Conservation (phyloP, 176 grass and related monocot species). For the Triticum monococcum region DNA sequence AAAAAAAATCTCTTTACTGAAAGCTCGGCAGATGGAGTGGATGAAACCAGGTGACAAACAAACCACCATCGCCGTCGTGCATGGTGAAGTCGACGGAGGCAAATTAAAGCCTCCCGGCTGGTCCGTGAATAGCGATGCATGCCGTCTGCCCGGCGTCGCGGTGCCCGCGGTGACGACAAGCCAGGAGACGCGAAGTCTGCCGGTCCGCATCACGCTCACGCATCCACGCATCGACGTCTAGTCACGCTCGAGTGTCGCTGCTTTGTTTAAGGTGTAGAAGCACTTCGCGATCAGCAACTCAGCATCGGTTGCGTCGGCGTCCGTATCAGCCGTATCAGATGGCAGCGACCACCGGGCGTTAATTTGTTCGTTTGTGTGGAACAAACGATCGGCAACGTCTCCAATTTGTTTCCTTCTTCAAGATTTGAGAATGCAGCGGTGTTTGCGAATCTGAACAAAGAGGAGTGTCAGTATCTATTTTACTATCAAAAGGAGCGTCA, state of each 20-base stretch:
- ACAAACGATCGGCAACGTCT: not conserved
- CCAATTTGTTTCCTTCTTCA: not conserved
- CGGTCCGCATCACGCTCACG: not conserved
- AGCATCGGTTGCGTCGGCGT: not conserved
- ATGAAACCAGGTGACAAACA: not conserved
- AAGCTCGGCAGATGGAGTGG: not conserved
- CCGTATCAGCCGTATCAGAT: constrained; percentile 13
- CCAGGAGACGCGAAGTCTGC: not conserved
- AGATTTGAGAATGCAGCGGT: too few species aligned
- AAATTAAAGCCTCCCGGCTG: not conserved
- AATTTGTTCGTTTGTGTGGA: not conserved
- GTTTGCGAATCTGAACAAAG: too few species aligned
- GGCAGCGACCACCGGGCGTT: not conserved
- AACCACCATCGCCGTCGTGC: not conserved
- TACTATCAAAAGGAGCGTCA: not conserved
- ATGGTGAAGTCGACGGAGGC: not conserved
- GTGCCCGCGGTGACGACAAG: not conserved
- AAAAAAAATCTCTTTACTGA: not conserved
- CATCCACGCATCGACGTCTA: not conserved
- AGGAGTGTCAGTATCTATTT: too few species aligned
- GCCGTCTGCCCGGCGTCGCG: not conserved
- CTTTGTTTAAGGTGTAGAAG: not conserved
- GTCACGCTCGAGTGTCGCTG: not conserved
- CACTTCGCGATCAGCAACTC: not conserved
- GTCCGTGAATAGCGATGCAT: not conserved